Percentiles rank a stretch among this genome's conserved stretches.
Evolutionary conservation across 1,139 yeast genomes (phyloP).

Genomic region (Yamadazyma buinensis): DNA sequence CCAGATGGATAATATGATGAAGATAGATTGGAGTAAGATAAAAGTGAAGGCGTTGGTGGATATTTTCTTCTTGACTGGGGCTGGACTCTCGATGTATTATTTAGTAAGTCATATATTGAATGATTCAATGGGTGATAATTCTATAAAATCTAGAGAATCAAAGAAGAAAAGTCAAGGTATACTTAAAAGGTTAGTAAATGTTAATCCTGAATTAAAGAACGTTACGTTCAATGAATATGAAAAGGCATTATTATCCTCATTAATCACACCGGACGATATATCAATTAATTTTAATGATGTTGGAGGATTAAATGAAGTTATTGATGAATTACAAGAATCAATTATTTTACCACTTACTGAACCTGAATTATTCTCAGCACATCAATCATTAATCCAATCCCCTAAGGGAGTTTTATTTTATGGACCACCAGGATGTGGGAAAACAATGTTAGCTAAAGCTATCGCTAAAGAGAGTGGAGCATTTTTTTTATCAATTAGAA

Average conservation of each 20-base stretch:
- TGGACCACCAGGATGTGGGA: constrained; percentile 99
- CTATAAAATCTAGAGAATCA: constrained; percentile 58
- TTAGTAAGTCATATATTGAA: constrained; percentile 55
- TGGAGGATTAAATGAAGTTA: constrained; percentile 81
- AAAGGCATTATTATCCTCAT: constrained; percentile 66
- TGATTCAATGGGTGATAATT: constrained; percentile 48
- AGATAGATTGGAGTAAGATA: constrained; percentile 38
- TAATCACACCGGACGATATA: constrained; percentile 82
- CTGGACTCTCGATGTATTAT: constrained; percentile 78
- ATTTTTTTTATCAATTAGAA: constrained; percentile 82
- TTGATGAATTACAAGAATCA: constrained; percentile 82
- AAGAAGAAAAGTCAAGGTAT: constrained; percentile 66
- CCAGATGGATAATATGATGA: constrained; percentile 32
- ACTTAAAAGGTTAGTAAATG: constrained; percentile 52
- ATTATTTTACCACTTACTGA: constrained; percentile 84
- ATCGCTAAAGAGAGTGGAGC: constrained; percentile 92
- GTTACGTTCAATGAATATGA: constrained; percentile 73
- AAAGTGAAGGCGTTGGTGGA: constrained; percentile 61
- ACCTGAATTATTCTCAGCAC: constrained; percentile 61
- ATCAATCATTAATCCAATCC: constrained; percentile 69
- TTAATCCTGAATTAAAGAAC: constrained; percentile 56
- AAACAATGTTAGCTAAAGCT: constrained; percentile 96
- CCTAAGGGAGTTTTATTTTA: constrained; percentile 92
- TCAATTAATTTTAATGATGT: constrained; percentile 71
- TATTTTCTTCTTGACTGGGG: constrained; percentile 70